A percentile compares a stretch with the other conserved stretches of the same genome.
Evolutionary conservation across 2,329 filamentous ascomycete species (phyloP).

Genomic region (Penicillium sp.): DNA sequence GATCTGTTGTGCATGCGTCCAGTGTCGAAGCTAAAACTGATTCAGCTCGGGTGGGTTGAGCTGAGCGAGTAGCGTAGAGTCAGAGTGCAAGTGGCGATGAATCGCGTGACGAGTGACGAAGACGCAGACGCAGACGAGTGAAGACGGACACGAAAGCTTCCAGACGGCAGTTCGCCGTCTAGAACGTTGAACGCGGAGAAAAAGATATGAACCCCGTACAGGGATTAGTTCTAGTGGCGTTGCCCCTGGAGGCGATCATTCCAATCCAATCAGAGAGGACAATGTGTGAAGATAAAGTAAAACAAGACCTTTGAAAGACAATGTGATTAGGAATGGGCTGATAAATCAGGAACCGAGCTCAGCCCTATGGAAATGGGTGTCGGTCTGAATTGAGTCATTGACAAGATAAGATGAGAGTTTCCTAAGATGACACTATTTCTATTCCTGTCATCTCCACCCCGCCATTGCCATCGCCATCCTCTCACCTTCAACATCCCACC

Average conservation of each 20-base stretch:
- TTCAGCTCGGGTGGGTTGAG: background rate
- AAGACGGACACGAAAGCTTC: background rate
- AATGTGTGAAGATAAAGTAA: background rate
- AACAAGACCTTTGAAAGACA: too few relatives aligned
- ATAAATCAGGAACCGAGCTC: background rate
- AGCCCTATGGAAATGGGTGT: background rate
- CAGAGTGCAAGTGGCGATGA: background rate
- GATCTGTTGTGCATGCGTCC: constrained; percentile 3
- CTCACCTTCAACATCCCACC: background rate
- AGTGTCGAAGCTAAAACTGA: background rate
- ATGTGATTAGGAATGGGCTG: background rate
- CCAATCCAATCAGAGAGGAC: background rate
- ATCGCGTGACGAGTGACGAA: background rate
- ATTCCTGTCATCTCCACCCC: background rate
- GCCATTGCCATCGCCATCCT: background rate
- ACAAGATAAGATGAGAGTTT: too few relatives aligned
- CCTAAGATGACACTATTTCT: too few relatives aligned
- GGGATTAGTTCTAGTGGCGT: constrained; percentile 7
- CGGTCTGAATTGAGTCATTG: background rate
- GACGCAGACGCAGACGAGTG: background rate
- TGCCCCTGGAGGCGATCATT: background rate
- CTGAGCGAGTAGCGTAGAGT: background rate
- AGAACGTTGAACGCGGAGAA: background rate
- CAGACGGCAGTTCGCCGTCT: background rate
- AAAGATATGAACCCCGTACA: constrained; percentile 2